phyloP scores from a whole-genome alignment of 768 basidiomycete genomes.

The Russula sp. region DNA sequence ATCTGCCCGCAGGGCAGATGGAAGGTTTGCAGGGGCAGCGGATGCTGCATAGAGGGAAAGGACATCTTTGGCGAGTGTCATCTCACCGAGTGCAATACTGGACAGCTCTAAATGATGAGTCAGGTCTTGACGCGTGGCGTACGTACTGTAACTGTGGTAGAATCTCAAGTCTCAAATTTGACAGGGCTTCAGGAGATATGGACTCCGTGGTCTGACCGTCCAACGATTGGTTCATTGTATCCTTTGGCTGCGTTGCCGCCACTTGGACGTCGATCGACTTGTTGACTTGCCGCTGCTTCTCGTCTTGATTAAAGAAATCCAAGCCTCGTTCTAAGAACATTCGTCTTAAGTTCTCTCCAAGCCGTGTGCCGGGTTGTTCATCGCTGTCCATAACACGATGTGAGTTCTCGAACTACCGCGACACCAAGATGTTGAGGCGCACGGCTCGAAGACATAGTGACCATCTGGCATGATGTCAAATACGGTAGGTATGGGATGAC shows the following conservation, averaged over 20 bases:
- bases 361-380: constrained; percentile 46
- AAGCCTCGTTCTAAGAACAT: constrained; percentile 68
- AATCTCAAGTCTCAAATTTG: constrained; percentile 66
- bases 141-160: constrained; percentile 68
- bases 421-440: constrained; percentile 25
- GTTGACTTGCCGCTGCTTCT: constrained; percentile 20
- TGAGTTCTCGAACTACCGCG: constrained; percentile 3
- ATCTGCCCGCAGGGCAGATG: background rate
- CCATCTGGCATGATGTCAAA: constrained; percentile 67
- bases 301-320: constrained; percentile 63
- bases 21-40: background rate
- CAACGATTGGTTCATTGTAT: constrained; percentile 26
- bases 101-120: background rate
- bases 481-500: constrained; percentile 51
- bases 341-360: constrained; percentile 60
- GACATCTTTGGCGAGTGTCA: constrained; percentile 68
- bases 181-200: constrained; percentile 70
- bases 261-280: constrained; percentile 21
- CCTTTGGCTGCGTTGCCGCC: constrained; percentile 26
- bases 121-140: background rate
- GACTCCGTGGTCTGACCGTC: constrained; percentile 33
- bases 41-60: constrained; percentile 50
- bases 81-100: constrained; percentile 73
- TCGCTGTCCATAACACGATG: constrained; percentile 23
- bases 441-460: constrained; percentile 66